These are phyloP conservation scores for Coniochaeta pulveracea DNA, from an alignment of 2,329 filamentous ascomycete species.

Conservation along the genomic window DNA sequence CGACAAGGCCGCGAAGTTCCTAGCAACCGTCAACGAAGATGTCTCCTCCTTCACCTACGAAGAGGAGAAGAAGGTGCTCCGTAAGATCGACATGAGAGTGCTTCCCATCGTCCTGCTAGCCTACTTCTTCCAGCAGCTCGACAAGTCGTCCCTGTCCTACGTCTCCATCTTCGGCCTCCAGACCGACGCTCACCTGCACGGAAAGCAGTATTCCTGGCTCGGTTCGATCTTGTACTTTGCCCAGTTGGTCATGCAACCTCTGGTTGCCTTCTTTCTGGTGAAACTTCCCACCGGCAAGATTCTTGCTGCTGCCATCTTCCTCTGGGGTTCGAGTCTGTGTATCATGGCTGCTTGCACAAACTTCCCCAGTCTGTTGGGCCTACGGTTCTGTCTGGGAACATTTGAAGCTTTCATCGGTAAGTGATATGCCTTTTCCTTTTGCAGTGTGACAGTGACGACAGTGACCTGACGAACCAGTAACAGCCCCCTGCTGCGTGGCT, in stretches of 20 bases:
- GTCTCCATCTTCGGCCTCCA: conserved; percentile 36
- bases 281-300: conserved; percentile 44
- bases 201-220: conserved; percentile 44
- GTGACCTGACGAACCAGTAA: too few relatives aligned
- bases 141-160: conserved; percentile 30
- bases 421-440: neutral
- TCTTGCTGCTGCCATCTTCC: conserved; percentile 34
- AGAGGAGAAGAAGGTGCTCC: conserved; percentile 33
- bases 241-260: conserved; percentile 45
- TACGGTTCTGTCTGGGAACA: conserved; percentile 30
- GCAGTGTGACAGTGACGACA: neutral
- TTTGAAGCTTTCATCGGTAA: conserved; percentile 20
- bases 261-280: conserved; percentile 39
- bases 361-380: conserved; percentile 31
- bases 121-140: conserved; percentile 48
- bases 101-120: conserved; percentile 39
- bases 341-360: conserved; percentile 38
- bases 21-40: conserved; percentile 25
- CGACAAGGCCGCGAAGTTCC: conserved; percentile 33
- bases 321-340: conserved; percentile 39
- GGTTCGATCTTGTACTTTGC: conserved; percentile 50
- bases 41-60: conserved; percentile 30
- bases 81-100: conserved; percentile 35
- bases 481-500: conserved; percentile 39
- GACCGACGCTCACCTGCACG: conserved; percentile 33